These are phyloP conservation scores for Ensete glaucum DNA, from an alignment of 176 grass and related monocot species.

Conservation along the genomic window DNA sequence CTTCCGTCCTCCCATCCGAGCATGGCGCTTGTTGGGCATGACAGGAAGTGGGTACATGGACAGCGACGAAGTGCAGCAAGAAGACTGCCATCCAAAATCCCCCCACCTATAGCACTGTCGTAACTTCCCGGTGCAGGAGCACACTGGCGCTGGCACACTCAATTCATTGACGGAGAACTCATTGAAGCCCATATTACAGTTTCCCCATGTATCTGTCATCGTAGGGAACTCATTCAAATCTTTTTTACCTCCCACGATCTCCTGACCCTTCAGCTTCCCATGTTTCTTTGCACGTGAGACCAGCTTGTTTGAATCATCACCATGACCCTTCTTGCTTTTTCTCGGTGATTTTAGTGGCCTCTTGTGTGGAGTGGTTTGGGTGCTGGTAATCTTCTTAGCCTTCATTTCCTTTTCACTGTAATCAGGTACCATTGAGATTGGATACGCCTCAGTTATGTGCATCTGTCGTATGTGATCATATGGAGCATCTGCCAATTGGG, in stretches of 20 bases:
- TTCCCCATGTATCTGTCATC: slow-evolving; percentile 65
- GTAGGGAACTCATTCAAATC: slow-evolving; percentile 28
- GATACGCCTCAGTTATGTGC: slow-evolving; percentile 74
- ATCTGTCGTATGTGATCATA: slow-evolving; percentile 70
- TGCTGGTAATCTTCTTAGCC: slow-evolving; percentile 50
- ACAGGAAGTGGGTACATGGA: slow-evolving; percentile 76
- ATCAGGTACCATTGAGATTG: slow-evolving; percentile 38
- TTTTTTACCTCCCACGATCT: slow-evolving; percentile 13
- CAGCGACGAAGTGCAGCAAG: slow-evolving; percentile 79
- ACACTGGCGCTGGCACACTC: slow-evolving; percentile 62
- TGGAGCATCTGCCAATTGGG: slow-evolving; percentile 68
- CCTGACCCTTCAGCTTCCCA: slow-evolving; percentile 32
- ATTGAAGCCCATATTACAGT: slow-evolving; percentile 69
- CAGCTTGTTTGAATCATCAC: not conserved
- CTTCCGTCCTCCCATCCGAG: slow-evolving; percentile 80
- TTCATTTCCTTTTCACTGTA: slow-evolving; percentile 20
- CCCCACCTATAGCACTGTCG: slow-evolving; percentile 87
- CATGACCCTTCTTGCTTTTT: slow-evolving; percentile 51
- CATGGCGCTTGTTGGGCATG: slow-evolving; percentile 79
- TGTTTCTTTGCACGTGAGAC: not conserved
- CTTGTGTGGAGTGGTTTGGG: slow-evolving; percentile 39
- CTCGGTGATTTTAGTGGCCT: slow-evolving; percentile 26
- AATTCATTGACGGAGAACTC: slow-evolving; percentile 60
- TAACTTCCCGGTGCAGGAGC: slow-evolving; percentile 64
- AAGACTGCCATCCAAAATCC: slow-evolving; percentile 77